Base-by-base conservation (phyloP, 176 grass and related monocot genomes). In the Tuctoria greenei region DNA sequence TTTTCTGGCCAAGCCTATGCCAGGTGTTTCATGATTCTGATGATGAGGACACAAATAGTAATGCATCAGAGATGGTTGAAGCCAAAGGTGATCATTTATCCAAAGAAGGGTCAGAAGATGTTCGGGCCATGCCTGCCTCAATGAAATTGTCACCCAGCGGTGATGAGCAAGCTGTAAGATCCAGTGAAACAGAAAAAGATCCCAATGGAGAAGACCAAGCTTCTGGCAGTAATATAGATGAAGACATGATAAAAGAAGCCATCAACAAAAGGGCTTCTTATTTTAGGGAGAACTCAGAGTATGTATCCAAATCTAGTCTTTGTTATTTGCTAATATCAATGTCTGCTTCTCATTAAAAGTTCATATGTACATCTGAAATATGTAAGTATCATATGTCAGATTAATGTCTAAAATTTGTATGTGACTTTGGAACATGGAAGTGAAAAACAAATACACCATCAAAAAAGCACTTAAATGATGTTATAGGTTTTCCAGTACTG, bases 281-380 rank as follows among this genome's bases (percentile, higher is more conserved):
- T 83, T 88, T 99, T 55, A 90, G 87, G 88, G 74, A 84, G 67
- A 81, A 99, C 86, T 84, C 79, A 77, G 87, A 86, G 95, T 98
- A 95, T 84, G 89, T 93, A 45, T 72, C 61, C 71, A 56, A 20
- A 63, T 55, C 18, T 51, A 67, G 10, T 67, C 6, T 3, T 67
- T 83, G 20, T 60, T 60, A 34, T 31, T 54, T 79, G 8, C 54
- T 57, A 57, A 25, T 24, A 25, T 42, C 69, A 44, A 73, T 61
- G 10, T 52, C n/a, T 44, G 35, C 21, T 67, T 25, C 38, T 36
- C 31, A 18, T 57, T 60, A 26, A 67, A 63, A 64, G 3, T 44
- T 71, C 14, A 43, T 44, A 52, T 10, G 13, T 15, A 23, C 11
- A 1, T 63, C 10, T 7, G 31, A 37, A 51, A 61, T 54, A 42